These are phyloP conservation scores for Hyaloraphidium curvatum DNA, from an alignment of 192 early-diverging fungal genomes.

Conservation along the genomic window DNA sequence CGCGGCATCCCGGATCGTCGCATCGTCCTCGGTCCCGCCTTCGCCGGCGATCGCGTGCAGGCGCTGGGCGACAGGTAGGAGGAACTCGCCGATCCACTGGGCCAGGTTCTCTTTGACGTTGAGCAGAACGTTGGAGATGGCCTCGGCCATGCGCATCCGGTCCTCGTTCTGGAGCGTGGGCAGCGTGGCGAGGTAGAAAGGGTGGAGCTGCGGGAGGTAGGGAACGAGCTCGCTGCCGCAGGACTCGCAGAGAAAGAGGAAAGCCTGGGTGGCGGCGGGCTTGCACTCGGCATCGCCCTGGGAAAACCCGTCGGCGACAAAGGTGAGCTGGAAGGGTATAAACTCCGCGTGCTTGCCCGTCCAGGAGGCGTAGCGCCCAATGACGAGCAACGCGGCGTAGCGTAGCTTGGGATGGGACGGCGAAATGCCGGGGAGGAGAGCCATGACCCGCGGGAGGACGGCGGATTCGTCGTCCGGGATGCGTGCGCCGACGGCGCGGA, in stretches of 20 bases:
- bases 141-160: constrained; percentile 61
- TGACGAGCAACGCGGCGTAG: constrained; percentile 89
- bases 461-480: constrained; percentile 46
- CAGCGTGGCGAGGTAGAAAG: constrained; percentile 58
- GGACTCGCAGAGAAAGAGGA: constrained; percentile 78
- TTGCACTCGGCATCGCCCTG: constrained; percentile 45
- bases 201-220: constrained; percentile 58
- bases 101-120: constrained; percentile 17
- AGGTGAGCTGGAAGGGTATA: constrained; percentile 79
- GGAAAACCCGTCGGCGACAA: constrained; percentile 77
- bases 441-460: constrained; percentile 82
- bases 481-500: constrained; percentile 82
- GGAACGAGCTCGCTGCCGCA: constrained; percentile 62
- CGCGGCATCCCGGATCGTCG: constrained; percentile 6
- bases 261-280: constrained; percentile 65
- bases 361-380: constrained; percentile 91
- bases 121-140: constrained; percentile 32
- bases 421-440: constrained; percentile 59
- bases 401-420: constrained; percentile 84
- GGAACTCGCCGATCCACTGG: constrained; percentile 39
- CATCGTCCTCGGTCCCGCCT: constrained; percentile 15
- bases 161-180: constrained; percentile 49
- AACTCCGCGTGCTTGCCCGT: constrained; percentile 55
- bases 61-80: constrained; percentile 46
- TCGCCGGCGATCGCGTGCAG: constrained; percentile 37